These are phyloP conservation scores for Backusella morwellensis DNA, from an alignment of 192 early-diverging fungal genomes.

Conservation along the genomic window DNA sequence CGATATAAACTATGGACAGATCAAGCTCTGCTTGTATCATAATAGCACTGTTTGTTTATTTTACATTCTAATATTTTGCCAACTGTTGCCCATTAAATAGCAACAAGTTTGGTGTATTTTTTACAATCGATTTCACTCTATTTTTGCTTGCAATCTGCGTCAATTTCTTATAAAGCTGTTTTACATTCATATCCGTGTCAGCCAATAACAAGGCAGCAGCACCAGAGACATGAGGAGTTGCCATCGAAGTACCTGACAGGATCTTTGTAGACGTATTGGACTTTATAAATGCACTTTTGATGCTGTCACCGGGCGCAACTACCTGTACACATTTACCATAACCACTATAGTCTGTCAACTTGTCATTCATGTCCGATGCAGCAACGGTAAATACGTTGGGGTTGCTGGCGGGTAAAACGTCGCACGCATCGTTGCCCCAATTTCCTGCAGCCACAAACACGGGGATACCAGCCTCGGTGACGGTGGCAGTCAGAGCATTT, in stretches of 20 bases:
- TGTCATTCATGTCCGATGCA: slow-evolving; percentile 74
- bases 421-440: slow-evolving; percentile 63
- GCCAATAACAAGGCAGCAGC: slow-evolving; percentile 72
- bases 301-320: slow-evolving; percentile 81
- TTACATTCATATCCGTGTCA: neutral
- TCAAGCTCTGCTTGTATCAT: neutral
- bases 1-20: neutral
- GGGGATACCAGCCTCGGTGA: slow-evolving; percentile 58
- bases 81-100: slow-evolving; percentile 1
- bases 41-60: too few species aligned
- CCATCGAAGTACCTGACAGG: slow-evolving; percentile 95
- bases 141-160: slow-evolving; percentile 49
- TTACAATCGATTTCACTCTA: slow-evolving; percentile 36
- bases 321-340: slow-evolving; percentile 91
- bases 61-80: neutral
- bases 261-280: slow-evolving; percentile 70
- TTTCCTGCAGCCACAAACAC: slow-evolving; percentile 83
- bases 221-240: slow-evolving; percentile 88
- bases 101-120: slow-evolving; percentile 10
- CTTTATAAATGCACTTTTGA: slow-evolving; percentile 79
- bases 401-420: slow-evolving; percentile 55
- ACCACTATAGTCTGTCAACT: slow-evolving; percentile 78
- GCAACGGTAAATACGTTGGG: slow-evolving; percentile 78
- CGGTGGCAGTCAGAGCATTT: slow-evolving; percentile 54
- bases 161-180: slow-evolving; percentile 54